These are phyloP conservation scores for Ustilago sp. DNA, from an alignment of 1,284 basidiomycete genomes.

Conservation along the genomic window DNA sequence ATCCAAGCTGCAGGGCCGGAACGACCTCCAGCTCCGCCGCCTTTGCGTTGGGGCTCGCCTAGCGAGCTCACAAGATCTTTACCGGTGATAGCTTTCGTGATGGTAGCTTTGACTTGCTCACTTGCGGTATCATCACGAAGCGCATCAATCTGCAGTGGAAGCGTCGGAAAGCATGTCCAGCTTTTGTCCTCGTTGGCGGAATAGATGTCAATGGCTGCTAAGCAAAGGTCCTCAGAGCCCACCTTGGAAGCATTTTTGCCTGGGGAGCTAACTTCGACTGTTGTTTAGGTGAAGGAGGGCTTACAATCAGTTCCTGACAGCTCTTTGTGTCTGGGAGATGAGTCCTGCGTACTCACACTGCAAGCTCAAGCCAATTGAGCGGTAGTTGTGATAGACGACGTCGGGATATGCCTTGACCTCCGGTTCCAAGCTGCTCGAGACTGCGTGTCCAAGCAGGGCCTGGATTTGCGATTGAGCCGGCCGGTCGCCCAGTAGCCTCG, in stretches of 20 bases:
- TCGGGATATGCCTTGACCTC: constrained; percentile 38
- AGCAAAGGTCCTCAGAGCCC: constrained; percentile 1
- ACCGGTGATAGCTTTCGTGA: constrained; percentile 21
- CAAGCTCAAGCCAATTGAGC: constrained; percentile 29
- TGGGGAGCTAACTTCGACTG: constrained; percentile 18
- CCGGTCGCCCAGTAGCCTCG: constrained; percentile 8
- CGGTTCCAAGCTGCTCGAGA: neutral
- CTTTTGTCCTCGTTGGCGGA: constrained; percentile 24
- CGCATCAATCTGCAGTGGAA: constrained; percentile 18
- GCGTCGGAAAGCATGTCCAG: constrained; percentile 28
- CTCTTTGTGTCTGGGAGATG: neutral
- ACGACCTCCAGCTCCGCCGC: constrained; percentile 33
- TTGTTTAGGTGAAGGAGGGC: neutral
- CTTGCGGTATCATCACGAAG: neutral
- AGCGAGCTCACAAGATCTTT: constrained; percentile 31
- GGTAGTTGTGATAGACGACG: constrained; percentile 40
- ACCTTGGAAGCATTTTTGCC: constrained; percentile 17
- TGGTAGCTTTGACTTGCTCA: neutral
- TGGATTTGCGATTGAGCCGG: constrained; percentile 12
- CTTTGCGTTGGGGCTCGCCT: constrained; percentile 46
- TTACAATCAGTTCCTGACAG: neutral
- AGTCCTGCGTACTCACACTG: constrained; percentile 28
- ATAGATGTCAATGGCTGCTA: constrained; percentile 44
- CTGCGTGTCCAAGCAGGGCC: constrained; percentile 9
- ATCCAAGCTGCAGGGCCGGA: constrained; percentile 46